Evolutionary conservation across 2,329 filamentous ascomycete genomes (phyloP), one percentile per base, ranked within the genome.

Genomic region (Arachnopeziza araneosa): DNA sequence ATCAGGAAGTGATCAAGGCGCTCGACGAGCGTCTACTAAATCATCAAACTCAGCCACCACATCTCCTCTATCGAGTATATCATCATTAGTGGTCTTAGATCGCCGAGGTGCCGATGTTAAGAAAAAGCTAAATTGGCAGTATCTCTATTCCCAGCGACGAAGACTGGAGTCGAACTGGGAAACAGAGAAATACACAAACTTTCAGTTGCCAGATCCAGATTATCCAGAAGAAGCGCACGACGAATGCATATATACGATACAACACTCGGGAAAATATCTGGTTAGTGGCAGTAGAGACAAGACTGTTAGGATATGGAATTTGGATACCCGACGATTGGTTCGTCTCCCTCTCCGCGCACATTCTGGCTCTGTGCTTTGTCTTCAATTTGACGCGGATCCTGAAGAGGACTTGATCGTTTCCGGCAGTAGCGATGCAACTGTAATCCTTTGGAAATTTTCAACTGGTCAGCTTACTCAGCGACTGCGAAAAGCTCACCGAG

Each of bases 241-340:
- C 22, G 93, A 98, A 71, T 98, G 93, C 73, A 92, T 99, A 14
- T 99, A 99, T 74, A 93, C 91, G 1, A 86, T 99, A 57, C 93
- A 99, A 73, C 96, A 93, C 70, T 88, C 88, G 57, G 82, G 88
- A 1, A 87, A 91, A 64, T 95, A 88, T 73, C 81, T 99, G 10
- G 93, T 98, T 55, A 98, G 93, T 71, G 95, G 95, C 19, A 98
- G 93, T 70, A 84, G 95, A 57, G 95, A 99, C 71, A 87, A 84
- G 66, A 91, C 90, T 0, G 83, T 99, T 65, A 86, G 93, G 50
- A 87, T 97, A 55, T 99, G 95, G 95, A 86, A 96, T 72, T 78
- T 98, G 65, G 84, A 90, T 52, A 96, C 89, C 0, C 86, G 88
- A 60, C 84, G 93, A 44, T 78, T 97, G n/a, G 79, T 88, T 21